Base-by-base conservation (phyloP, 179 eudicot species). In the Vitellaria paradoxa region DNA sequence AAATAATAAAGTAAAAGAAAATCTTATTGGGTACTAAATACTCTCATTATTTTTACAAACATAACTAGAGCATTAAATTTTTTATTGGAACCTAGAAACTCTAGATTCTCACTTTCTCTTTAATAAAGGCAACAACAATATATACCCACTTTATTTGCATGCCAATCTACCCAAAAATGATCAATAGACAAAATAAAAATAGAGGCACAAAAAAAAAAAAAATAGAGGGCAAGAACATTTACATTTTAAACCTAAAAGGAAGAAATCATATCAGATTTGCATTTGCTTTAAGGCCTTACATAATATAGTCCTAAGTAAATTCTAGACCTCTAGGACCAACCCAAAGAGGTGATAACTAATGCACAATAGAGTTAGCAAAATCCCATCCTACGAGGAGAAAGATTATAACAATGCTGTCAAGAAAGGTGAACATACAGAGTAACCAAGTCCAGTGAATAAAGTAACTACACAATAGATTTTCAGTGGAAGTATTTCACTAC, bases 241-340 rank as follows among this genome's bases (percentile, higher is more conserved):
- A 59, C 20, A 10, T 15, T 23, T 37, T 26, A 26, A 65, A 49
- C 14, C n/a, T 30, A 21, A 37, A 30, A 72, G 30, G 21, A 73
- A 40, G 65, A 46, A 78, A 75, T 30, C 74, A 37, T 88, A 96
- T 98, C 92, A 96, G 84, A 84, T 93, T 91, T 50, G 98, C 98
- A 90, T 96, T 96, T 79, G 99, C 96, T 92, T 96, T 98, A 76
- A 96, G 94, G 78, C 99, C 99, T 83, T 96, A 98, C 74, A 93
- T 83, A 78, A 96, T 81, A 82, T 84, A 96, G 72, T 93, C 99
- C 98, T 96, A 96, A 37, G 98, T 96, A 72, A 96, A 96, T 80
- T 96, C 99, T 62, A 93, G 81, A 68, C 98, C 99, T 85, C 98
- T 93, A 65, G 99, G 98, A 73, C 97, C 99, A 65, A 93, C 90